Evolutionary conservation across 352 stramenopile genomes (phyloP), one percentile per base, ranked within the genome.

Genomic region (Pythium coloratum): DNA sequence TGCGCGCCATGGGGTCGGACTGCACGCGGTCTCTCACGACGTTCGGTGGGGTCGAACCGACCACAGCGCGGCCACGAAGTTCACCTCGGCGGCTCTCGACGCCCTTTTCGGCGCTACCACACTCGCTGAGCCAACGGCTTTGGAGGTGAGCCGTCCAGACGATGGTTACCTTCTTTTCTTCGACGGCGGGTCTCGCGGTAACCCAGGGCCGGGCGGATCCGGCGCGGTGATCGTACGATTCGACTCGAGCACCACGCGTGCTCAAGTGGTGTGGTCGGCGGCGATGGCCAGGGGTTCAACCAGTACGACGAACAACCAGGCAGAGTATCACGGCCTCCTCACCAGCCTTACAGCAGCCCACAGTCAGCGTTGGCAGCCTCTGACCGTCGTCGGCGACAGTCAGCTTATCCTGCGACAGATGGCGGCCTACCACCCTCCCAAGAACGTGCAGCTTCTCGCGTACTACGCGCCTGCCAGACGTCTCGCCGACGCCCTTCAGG

Each of bases 221-320:
- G 46, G 59, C 3, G 30, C 46, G 4, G 34, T 65, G 26, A 42
- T 65, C 16, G 32, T 65, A 5, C 18, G 18, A 2, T 24, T 55
- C 20, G 30, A 26, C 34, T 9, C 38, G 10, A 46, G 10, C 13
- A 14, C 38, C 38, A 46, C 20, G 24, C 14, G 49, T 12, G 9
- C 38, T 12, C 6, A 10, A n/a, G 30, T 59, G 0, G 50, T 66
- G 16, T 59, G 59, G 59, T 26, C 14, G 6, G 58, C 46, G 7
- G 44, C 44, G 7, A 59, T 66, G 47, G n/a, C 32, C 30, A 53
- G 26, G 32, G 49, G 42, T 3, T 2, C 16, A 1, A 18, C 18
- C 13, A 42, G 3, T 24, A 69, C 54, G 1, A 69, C 62, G 12
- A 69, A 69, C 55, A 69, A 69, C 32, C 40, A 59, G 20, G 64